Evolutionary conservation across 176 grass and related monocot species (phyloP), one percentile per base, ranked within the genome.

Genomic region (Avena sativa): DNA sequence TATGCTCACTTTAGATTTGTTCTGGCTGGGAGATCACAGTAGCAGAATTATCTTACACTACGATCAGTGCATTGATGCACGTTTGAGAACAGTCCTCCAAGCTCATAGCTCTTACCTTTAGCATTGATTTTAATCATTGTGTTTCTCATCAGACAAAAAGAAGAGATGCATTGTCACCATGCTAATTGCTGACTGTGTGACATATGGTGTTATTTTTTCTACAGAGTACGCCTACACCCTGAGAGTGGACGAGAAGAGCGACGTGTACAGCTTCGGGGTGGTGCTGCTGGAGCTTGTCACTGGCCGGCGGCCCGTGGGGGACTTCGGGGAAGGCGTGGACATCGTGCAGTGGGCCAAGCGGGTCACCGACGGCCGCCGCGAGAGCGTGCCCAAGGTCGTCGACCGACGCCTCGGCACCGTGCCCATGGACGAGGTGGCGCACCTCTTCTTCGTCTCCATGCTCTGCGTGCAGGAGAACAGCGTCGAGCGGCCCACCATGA

Each of bases 381-480:
- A 96, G 23, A 80, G 59, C n/a, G 94, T 91, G 61, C 49, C 89
- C 23, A 64, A 23, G 9, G 85, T 99, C 25, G 40, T 82, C 0
- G 97, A 99, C 56, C 87, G 90, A 0, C 80, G 97, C n/a, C 82
- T 99, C 4, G 36, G 84, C 85, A 84, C 74, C 0, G 73, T 89
- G 76, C 87, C 92, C 0, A 61, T 75, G 15, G 89, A 94, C 9
- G 97, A 96, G 90, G 97, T 92, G 9, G 84, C 90, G 57, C 97
- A 96, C 57, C 85, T 99, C 56, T 99, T 96, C 87, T 94, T 99
- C 61, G 78, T 99, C 2, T 52, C 94, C 55, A 99, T 99, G 92
- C 56, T 99, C 9, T 99, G 97, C 40, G 92, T 99, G 0, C 97
- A 99, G 56, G 97, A 99, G 36, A 96, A 96, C 57, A 99, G 97